Percentiles rank a stretch among this genome's conserved stretches.
phyloP scores from a whole-genome alignment of 2,329 filamentous ascomycete genomes.

The Fusarium compactum region DNA sequence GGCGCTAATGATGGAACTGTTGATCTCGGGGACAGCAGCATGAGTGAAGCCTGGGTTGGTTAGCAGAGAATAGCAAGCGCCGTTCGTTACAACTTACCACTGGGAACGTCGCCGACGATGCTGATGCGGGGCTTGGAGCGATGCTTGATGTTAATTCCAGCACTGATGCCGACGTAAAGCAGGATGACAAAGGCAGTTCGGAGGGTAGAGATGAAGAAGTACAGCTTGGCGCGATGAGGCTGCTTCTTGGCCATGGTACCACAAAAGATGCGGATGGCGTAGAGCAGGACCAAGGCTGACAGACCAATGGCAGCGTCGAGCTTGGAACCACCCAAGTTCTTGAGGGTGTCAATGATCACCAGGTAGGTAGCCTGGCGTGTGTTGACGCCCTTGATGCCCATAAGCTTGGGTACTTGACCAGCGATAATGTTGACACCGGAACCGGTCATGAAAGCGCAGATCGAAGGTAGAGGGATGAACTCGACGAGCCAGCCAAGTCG shows the following conservation, averaged over 20 bases:
- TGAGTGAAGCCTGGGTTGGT: conserved; percentile 71
- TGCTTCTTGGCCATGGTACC: conserved; percentile 73
- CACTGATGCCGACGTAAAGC: conserved; percentile 83
- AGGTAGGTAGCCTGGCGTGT: conserved; percentile 62
- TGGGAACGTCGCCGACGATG: conserved; percentile 76
- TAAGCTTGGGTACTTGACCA: conserved; percentile 63
- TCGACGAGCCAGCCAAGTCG: conserved; percentile 67
- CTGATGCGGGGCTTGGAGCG: conserved; percentile 68
- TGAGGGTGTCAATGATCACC: conserved; percentile 65
- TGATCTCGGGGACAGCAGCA: conserved; percentile 73
- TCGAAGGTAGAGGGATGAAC: conserved; percentile 65
- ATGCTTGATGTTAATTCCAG: conserved; percentile 73
- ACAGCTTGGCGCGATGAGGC: conserved; percentile 74
- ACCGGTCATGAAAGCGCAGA: conserved; percentile 67
- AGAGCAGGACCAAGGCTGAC: conserved; percentile 75
- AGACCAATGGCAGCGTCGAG: conserved; percentile 82
- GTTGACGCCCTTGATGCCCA: conserved; percentile 64
- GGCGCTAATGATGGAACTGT: conserved; percentile 68
- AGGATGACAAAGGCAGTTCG: conserved; percentile 85
- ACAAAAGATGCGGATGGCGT: conserved; percentile 73
- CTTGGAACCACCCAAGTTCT: conserved; percentile 60
- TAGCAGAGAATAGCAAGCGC: not conserved
- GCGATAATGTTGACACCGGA: conserved; percentile 63
- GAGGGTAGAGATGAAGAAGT: conserved; percentile 83
- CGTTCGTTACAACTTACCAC: conserved; percentile 64